Conservation (phyloP, 2,329 filamentous ascomycete species). For the Ilyonectria mors-panacis region DNA sequence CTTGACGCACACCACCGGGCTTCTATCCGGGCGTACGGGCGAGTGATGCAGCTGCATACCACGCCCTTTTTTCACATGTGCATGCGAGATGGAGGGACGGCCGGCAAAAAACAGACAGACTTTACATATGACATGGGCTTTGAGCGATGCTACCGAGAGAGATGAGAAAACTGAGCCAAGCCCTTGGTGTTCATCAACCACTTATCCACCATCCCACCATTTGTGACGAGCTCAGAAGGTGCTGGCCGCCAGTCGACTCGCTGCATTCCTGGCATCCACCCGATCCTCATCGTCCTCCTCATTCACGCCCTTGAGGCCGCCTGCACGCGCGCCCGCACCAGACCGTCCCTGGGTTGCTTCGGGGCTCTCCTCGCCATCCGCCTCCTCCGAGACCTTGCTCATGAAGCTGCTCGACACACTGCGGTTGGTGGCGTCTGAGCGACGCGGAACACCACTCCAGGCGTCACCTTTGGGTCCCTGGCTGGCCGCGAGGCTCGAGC, state of each 20-base stretch:
- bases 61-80: conserved; percentile 10
- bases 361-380: conserved; percentile 62
- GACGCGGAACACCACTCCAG: conserved; percentile 93
- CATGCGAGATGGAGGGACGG: conserved; percentile 18
- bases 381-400: conserved; percentile 75
- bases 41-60: conserved; percentile 15
- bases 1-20: conserved; percentile 35
- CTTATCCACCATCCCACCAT: conserved; percentile 34
- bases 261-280: conserved; percentile 95
- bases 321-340: conserved; percentile 58
- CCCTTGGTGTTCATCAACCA: conserved; percentile 34
- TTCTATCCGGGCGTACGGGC: conserved; percentile 28
- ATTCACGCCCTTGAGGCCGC: conserved; percentile 70
- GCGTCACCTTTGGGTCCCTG: conserved; percentile 98
- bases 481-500: conserved; percentile 84
- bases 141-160: conserved; percentile 45
- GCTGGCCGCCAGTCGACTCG: conserved; percentile 92
- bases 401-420: conserved; percentile 83
- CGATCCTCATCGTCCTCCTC: conserved; percentile 94
- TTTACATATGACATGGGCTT: conserved; percentile 44
- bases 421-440: conserved; percentile 82
- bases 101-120: conserved; percentile 27
- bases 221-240: conserved; percentile 76
- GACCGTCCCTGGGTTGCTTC: conserved; percentile 55
- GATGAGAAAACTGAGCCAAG: conserved; percentile 38